These are phyloP conservation scores for Albifimbria verrucaria DNA, from an alignment of 2,329 filamentous ascomycete species.

Conservation along the genomic window DNA sequence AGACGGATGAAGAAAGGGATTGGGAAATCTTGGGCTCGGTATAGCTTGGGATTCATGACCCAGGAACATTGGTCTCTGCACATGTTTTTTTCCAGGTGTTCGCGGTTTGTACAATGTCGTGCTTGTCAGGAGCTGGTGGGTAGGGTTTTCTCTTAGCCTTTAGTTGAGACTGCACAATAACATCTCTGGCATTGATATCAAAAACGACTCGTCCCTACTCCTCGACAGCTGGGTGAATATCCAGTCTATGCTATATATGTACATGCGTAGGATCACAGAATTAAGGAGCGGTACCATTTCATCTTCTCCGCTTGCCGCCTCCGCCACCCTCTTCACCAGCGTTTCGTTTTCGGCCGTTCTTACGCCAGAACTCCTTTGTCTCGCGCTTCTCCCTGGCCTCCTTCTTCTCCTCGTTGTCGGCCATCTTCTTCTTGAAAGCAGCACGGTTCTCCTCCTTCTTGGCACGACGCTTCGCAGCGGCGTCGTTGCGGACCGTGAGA, in stretches of 20 bases:
- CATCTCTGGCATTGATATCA: slow-evolving; percentile 12
- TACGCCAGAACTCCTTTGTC: slow-evolving; percentile 87
- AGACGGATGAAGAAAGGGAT: too few species aligned
- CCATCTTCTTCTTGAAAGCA: slow-evolving; percentile 79
- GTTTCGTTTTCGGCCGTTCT: slow-evolving; percentile 73
- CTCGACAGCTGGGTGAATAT: too few species aligned
- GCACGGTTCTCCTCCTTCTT: slow-evolving; percentile 87
- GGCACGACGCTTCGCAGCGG: slow-evolving; percentile 73
- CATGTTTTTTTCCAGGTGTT: slow-evolving; percentile 18
- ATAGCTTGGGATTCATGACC: not conserved
- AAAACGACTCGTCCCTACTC: not conserved
- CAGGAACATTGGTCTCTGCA: too few species aligned
- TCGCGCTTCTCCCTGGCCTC: slow-evolving; percentile 84
- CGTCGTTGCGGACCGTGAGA: slow-evolving; percentile 85
- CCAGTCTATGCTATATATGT: slow-evolving; percentile 9
- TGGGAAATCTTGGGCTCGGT: not conserved
- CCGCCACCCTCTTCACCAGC: slow-evolving; percentile 37
- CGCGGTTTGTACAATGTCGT: slow-evolving; percentile 20
- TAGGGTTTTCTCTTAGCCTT: slow-evolving; percentile 10
- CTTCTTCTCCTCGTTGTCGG: slow-evolving; percentile 80
- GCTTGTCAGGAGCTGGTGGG: slow-evolving; percentile 12
- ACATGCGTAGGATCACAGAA: slow-evolving; percentile 7
- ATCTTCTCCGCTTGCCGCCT: slow-evolving; percentile 32
- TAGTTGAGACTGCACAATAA: slow-evolving; percentile 19
- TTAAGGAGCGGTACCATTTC: not conserved